Conservation (phyloP, 768 basidiomycete species). For the Mycena epipterygia region DNA sequence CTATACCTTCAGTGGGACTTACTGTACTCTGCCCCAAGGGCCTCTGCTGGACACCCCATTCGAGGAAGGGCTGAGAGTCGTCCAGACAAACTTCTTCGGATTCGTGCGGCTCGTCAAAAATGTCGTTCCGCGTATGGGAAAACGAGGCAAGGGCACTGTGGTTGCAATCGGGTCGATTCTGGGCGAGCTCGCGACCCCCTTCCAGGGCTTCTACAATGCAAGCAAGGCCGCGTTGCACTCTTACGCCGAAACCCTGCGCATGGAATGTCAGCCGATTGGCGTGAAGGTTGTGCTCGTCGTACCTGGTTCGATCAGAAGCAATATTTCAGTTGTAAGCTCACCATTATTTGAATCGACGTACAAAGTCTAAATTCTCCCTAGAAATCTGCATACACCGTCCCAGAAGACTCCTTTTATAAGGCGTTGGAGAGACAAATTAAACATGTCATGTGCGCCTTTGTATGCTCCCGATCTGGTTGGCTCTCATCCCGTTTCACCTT, state of each 20-base stretch:
- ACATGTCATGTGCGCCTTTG: constrained; percentile 10
- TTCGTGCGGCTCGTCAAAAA: constrained; percentile 44
- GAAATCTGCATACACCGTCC: constrained; percentile 27
- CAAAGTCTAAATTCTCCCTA: neutral
- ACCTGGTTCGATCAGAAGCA: constrained; percentile 42
- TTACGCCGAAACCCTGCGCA: constrained; percentile 44
- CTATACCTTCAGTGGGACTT: neutral
- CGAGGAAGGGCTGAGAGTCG: constrained; percentile 37
- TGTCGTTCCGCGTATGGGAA: constrained; percentile 48
- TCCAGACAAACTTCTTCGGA: constrained; percentile 47
- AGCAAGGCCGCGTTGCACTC: constrained; percentile 48
- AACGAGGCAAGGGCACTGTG: constrained; percentile 44
- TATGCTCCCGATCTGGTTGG: neutral
- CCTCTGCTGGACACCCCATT: constrained; percentile 45
- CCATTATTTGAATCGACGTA: neutral
- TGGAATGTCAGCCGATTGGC: constrained; percentile 48
- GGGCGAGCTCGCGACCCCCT: constrained; percentile 46
- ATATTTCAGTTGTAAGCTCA: constrained; percentile 31
- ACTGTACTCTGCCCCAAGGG: constrained; percentile 22
- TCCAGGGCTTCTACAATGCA: constrained; percentile 48
- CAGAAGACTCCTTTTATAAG: constrained; percentile 25
- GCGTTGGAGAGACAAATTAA: constrained; percentile 28
- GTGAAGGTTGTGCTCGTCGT: constrained; percentile 47
- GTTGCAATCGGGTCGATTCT: constrained; percentile 49
- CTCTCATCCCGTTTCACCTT: neutral